These are phyloP conservation scores for Phytopythium vexans DNA, from an alignment of 352 stramenopile genomes.

Conservation along the genomic window DNA sequence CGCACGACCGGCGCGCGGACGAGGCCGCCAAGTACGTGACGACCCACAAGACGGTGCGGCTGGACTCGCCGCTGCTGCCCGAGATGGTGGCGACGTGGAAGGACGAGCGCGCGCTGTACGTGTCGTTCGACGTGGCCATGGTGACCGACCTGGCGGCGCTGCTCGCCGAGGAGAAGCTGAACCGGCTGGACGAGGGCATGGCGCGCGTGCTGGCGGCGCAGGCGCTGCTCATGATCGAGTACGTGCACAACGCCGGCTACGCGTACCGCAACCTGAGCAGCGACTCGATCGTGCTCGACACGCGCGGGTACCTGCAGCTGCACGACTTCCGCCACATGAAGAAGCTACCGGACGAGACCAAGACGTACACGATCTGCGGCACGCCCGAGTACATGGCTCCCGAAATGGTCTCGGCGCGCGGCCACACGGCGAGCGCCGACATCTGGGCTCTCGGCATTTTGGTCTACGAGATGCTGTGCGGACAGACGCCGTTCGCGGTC, in stretches of 20 bases:
- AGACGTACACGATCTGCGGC: constrained; percentile 87
- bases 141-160: constrained; percentile 63
- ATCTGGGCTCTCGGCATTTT: constrained; percentile 86
- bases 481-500: constrained; percentile 80
- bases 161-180: constrained; percentile 52
- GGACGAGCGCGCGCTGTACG: constrained; percentile 75
- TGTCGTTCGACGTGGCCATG: constrained; percentile 72
- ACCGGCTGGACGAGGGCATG: constrained; percentile 53
- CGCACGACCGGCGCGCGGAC: constrained; percentile 62
- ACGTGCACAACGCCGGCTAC: constrained; percentile 75
- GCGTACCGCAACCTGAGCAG: constrained; percentile 84
- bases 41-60: constrained; percentile 58
- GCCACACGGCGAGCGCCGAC: constrained; percentile 75
- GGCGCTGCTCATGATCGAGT: constrained; percentile 80
- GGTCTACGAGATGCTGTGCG: constrained; percentile 85
- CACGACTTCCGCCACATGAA: constrained; percentile 88
- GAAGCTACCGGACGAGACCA: constrained; percentile 72
- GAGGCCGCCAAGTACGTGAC: constrained; percentile 72
- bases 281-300: constrained; percentile 83
- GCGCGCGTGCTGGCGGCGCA: constrained; percentile 63
- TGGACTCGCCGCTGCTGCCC: constrained; percentile 66
- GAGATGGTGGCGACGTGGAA: constrained; percentile 79
- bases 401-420: constrained; percentile 84
- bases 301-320: constrained; percentile 76
- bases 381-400: constrained; percentile 89